Evolutionary conservation across 179 eudicot genomes (phyloP).

Genomic region (Vitellaria paradoxa): DNA sequence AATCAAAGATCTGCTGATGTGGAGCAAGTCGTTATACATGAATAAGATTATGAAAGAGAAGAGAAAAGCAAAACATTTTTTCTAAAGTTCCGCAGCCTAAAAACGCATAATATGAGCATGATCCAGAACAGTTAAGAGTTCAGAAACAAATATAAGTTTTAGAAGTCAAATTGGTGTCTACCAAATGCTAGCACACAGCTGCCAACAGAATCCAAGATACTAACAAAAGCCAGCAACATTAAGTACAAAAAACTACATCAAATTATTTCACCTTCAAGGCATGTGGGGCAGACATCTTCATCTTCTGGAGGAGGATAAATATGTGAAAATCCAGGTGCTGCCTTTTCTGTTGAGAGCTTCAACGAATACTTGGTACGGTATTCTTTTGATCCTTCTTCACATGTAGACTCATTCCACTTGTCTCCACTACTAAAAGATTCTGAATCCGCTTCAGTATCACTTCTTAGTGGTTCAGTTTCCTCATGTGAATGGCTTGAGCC

Average conservation of each 20-base stretch:
- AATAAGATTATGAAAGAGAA: neutral
- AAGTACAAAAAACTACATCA: neutral
- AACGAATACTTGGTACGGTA: constrained; percentile 42
- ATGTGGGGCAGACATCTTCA: constrained; percentile 62
- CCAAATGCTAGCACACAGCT: neutral
- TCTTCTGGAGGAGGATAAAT: constrained; percentile 37
- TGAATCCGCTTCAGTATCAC: constrained; percentile 30
- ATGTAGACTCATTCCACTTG: constrained; percentile 35
- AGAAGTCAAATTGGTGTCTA: neutral
- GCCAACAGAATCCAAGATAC: neutral
- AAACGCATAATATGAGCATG: neutral
- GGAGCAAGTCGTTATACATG: neutral
- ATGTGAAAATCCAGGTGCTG: constrained; percentile 34
- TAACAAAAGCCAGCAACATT: neutral
- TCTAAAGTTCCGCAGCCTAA: neutral
- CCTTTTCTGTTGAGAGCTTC: constrained; percentile 41
- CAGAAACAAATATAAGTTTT: neutral
- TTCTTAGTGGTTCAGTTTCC: constrained; percentile 62
- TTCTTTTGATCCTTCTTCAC: constrained; percentile 37
- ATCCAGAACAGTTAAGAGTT: neutral
- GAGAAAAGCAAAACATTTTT: constrained; percentile 5
- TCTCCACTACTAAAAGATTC: constrained; percentile 27
- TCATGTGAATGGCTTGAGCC: constrained; percentile 57
- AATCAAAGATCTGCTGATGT: neutral
- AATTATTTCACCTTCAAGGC: constrained; percentile 50